phyloP scores from a whole-genome alignment of 257 asterid genomes.

The Cinchona pubescens region DNA sequence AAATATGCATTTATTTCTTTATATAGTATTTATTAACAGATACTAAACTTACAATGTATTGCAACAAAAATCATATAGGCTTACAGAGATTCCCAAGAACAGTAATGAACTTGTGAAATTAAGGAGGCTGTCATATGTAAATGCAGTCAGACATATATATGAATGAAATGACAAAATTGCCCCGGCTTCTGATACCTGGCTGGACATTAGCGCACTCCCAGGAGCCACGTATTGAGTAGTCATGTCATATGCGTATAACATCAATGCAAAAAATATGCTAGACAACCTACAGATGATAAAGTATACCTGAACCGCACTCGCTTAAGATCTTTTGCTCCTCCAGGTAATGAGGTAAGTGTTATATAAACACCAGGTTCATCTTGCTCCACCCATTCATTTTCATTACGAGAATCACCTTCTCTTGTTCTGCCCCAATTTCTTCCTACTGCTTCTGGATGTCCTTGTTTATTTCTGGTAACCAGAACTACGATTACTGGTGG shows the following conservation, averaged over 20 bases:
- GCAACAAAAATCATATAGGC: not conserved
- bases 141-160: not conserved
- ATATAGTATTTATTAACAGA: not conserved
- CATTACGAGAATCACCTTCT: slow-evolving; percentile 69
- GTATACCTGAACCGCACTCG: slow-evolving; percentile 97
- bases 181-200: not conserved
- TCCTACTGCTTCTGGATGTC: slow-evolving; percentile 43
- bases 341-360: slow-evolving; percentile 87
- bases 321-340: slow-evolving; percentile 85
- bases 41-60: not conserved
- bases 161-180: not conserved
- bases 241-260: not conserved
- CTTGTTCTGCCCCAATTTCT: slow-evolving; percentile 64
- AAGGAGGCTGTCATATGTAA: not conserved
- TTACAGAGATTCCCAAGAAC: not conserved
- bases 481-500: slow-evolving; percentile 48
- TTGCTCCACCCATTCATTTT: slow-evolving; percentile 95
- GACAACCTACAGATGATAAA: slow-evolving; percentile 13
- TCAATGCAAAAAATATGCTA: not conserved
- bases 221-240: not conserved
- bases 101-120: no score
- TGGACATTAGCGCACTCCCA: not conserved
- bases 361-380: slow-evolving; percentile 97
- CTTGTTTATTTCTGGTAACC: slow-evolving; percentile 51
- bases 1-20: not conserved